Evolutionary conservation across 2,329 filamentous ascomycete species (phyloP).

Genomic region (Capronia epimyces): DNA sequence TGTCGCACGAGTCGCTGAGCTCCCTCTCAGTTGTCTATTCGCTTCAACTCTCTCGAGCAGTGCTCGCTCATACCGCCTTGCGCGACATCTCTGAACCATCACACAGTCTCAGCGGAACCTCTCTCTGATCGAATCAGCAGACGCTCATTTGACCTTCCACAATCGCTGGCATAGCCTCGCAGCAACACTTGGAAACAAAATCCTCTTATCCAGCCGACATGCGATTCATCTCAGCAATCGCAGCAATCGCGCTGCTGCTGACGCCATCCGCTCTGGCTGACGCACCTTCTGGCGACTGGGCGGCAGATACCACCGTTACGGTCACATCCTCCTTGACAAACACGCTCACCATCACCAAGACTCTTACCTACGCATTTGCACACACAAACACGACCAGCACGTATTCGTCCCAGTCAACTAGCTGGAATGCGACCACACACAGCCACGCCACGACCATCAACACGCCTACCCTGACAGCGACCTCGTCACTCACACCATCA

Average conservation of each 20-base stretch:
- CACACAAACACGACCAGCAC: constrained; percentile 12
- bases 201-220: constrained; percentile 12
- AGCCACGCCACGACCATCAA: constrained; percentile 8
- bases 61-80: constrained; percentile 17
- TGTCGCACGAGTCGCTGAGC: constrained; percentile 25
- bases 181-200: not conserved
- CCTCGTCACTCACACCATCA: constrained; percentile 6
- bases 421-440: constrained; percentile 13
- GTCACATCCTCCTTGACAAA: constrained; percentile 19
- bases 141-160: constrained; percentile 1
- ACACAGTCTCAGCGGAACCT: constrained; percentile 2
- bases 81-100: constrained; percentile 4
- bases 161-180: not conserved
- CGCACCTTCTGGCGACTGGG: constrained; percentile 12
- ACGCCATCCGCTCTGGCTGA: constrained; percentile 13
- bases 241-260: constrained; percentile 15
- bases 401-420: constrained; percentile 7
- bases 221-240: constrained; percentile 20
- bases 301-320: constrained; percentile 15
- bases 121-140: not conserved
- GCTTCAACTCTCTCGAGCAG: constrained; percentile 14
- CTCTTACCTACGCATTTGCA: constrained; percentile 13
- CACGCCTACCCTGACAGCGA: constrained; percentile 13
- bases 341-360: constrained; percentile 25
- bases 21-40: constrained; percentile 23